phyloP scores from a whole-genome alignment of 148 eudicot genomes.

The Drosera capensis region DNA sequence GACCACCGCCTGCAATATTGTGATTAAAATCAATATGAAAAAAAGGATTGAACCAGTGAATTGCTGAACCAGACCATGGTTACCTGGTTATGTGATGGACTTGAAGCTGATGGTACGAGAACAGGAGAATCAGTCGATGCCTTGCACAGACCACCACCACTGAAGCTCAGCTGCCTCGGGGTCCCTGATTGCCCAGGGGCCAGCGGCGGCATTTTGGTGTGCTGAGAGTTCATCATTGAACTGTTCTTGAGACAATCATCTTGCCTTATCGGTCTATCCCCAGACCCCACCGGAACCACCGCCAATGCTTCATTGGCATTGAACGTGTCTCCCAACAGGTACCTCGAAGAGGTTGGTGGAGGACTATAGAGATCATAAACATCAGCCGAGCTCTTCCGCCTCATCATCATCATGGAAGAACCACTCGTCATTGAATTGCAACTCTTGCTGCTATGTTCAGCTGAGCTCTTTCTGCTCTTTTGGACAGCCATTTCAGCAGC shows the following conservation, averaged over 20 bases:
- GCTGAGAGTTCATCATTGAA: slow-evolving; percentile 6
- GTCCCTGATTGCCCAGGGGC: slow-evolving; percentile 9
- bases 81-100: slow-evolving; percentile 38
- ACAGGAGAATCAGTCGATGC: slow-evolving; percentile 14
- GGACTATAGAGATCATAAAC: slow-evolving; percentile 21
- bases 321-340: slow-evolving; percentile 36
- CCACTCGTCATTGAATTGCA: no score
- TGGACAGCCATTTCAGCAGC: no score
- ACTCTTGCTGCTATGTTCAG: no score
- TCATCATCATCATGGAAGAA: neutral
- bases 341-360: slow-evolving; percentile 30
- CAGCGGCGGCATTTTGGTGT: slow-evolving; percentile 6
- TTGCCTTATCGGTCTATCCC: neutral
- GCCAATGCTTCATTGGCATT: slow-evolving; percentile 1
- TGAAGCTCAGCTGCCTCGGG: neutral
- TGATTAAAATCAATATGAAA: slow-evolving; percentile 2
- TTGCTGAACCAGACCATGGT: neutral
- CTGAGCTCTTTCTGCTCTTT: no score
- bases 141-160: neutral
- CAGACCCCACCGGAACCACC: slow-evolving; percentile 9
- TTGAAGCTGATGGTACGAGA: slow-evolving; percentile 20
- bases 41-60: neutral
- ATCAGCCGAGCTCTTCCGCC: slow-evolving; percentile 51
- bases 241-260: neutral
- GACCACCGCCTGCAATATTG: slow-evolving; percentile 54